phyloP scores from a whole-genome alignment of 805 yeast genomes.

The Kluyveromyces dobzhanskii region DNA sequence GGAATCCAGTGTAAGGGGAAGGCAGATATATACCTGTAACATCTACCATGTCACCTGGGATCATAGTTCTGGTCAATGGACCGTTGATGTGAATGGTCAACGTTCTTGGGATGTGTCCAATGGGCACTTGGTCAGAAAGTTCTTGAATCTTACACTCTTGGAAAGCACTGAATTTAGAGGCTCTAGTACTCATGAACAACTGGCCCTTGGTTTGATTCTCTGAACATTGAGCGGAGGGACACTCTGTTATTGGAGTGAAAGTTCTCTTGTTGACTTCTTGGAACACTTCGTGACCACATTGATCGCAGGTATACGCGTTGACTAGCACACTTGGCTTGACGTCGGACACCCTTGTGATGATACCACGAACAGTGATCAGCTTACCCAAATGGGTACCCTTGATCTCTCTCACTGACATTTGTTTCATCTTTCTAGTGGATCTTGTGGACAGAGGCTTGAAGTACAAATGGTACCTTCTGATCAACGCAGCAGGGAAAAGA shows the following conservation, averaged over 20 bases:
- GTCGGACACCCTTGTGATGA: conserved; percentile 90
- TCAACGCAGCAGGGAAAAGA: conserved; percentile 75
- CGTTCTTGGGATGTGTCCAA: conserved; percentile 93
- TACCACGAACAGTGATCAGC: conserved; percentile 85
- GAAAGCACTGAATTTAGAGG: conserved; percentile 89
- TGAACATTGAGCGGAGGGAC: conserved; percentile 73
- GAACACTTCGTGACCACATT: conserved; percentile 93
- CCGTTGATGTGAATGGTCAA: conserved; percentile 87
- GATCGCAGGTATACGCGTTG: conserved; percentile 94
- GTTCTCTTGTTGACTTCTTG: conserved; percentile 84
- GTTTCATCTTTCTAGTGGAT: conserved; percentile 35
- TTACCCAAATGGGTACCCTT: conserved; percentile 79
- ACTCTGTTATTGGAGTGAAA: conserved; percentile 81
- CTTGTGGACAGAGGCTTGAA: conserved; percentile 64
- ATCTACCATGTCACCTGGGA: conserved; percentile 94
- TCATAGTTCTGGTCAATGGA: conserved; percentile 72
- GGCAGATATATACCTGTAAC: conserved; percentile 90
- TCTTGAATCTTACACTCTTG: conserved; percentile 96
- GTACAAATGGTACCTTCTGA: conserved; percentile 80
- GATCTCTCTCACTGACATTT: conserved; percentile 83
- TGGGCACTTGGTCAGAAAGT: conserved; percentile 92
- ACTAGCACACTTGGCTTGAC: conserved; percentile 89
- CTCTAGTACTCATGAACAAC: conserved; percentile 86
- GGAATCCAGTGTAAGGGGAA: conserved; percentile 90
- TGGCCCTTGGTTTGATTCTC: conserved; percentile 81